Evolutionary conservation across 1,139 yeast genomes (phyloP).

Genomic region (Saccharomyces hybrid): DNA sequence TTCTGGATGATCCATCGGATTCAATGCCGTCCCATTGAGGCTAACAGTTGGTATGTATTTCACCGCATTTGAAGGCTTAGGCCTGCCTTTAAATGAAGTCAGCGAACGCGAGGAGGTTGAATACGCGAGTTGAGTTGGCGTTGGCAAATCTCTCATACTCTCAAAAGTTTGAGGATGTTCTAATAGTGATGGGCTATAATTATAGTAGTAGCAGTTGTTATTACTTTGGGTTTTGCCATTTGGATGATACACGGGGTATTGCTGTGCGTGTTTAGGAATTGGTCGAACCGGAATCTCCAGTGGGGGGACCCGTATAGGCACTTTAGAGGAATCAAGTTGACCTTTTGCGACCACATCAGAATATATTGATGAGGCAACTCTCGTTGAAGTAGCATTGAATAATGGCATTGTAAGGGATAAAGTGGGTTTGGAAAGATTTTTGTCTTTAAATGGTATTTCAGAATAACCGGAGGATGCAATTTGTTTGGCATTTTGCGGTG

Average conservation of each 20-base stretch:
- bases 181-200: slow-evolving; percentile 5
- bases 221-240: neutral
- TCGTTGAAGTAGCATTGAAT: slow-evolving; percentile 17
- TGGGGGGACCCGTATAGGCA: neutral
- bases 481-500: neutral
- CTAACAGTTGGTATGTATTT: slow-evolving; percentile 12
- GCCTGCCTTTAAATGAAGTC: slow-evolving; percentile 20
- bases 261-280: neutral
- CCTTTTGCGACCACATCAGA: slow-evolving; percentile 19
- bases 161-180: slow-evolving; percentile 16
- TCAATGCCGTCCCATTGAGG: slow-evolving; percentile 19
- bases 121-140: slow-evolving; percentile 21
- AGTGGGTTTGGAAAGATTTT: slow-evolving; percentile 3
- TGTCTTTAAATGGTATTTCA: slow-evolving; percentile 15
- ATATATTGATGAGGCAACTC: slow-evolving; percentile 30
- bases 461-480: slow-evolving; percentile 32
- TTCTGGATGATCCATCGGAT: slow-evolving; percentile 27
- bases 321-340: neutral
- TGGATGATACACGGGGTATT: slow-evolving; percentile 1
- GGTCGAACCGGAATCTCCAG: neutral
- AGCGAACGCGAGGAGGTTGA: slow-evolving; percentile 22
- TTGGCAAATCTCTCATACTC: slow-evolving; percentile 22
- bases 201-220: slow-evolving; percentile 4
- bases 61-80: slow-evolving; percentile 9
- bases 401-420: slow-evolving; percentile 9